Evolutionary conservation across 2,329 filamentous ascomycete genomes (phyloP).

Genomic region (Helminthosporium solani): DNA sequence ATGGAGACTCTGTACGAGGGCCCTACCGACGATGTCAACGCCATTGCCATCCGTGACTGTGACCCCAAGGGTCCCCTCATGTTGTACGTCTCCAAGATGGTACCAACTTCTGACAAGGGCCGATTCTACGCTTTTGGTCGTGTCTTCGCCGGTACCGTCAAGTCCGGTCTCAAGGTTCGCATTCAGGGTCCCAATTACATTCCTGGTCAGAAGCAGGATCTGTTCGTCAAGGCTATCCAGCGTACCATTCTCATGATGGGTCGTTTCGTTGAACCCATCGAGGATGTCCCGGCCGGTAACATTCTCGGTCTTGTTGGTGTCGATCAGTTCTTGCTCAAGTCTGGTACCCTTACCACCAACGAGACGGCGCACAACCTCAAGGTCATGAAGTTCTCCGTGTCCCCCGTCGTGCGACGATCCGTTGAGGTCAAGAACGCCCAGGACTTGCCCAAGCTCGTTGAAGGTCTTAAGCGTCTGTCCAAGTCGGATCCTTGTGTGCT

Average conservation of each 20-base stretch:
- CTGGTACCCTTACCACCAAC: conserved; percentile 95
- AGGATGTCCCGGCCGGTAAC: conserved; percentile 99
- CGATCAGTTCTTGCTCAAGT: conserved; percentile 99
- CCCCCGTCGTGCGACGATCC: conserved; percentile 95
- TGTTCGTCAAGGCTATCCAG: conserved; percentile 99
- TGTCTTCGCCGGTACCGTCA: conserved; percentile 99
- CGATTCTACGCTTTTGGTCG: conserved; percentile 99
- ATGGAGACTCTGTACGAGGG: conserved; percentile 98
- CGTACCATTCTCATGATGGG: conserved; percentile 99
- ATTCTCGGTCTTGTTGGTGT: conserved; percentile 99
- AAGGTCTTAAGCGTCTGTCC: conserved; percentile 99
- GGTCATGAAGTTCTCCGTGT: conserved; percentile 99
- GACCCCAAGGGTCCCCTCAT: conserved; percentile 98
- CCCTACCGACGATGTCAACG: conserved; percentile 86
- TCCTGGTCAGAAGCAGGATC: conserved; percentile 97
- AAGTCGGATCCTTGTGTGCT: conserved; percentile 99
- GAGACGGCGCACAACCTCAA: conserved; percentile 99
- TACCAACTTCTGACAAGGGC: conserved; percentile 98
- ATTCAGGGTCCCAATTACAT: conserved; percentile 99
- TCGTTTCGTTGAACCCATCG: conserved; percentile 97
- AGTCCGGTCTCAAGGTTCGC: conserved; percentile 97
- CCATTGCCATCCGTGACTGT: conserved; percentile 97
- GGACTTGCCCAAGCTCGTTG: conserved; percentile 98
- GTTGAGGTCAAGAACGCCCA: conserved; percentile 99
- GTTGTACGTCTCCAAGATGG: conserved; percentile 99